Base-by-base conservation (phyloP, 495 filamentous ascomycete species). In the Entonaema liquescens region DNA sequence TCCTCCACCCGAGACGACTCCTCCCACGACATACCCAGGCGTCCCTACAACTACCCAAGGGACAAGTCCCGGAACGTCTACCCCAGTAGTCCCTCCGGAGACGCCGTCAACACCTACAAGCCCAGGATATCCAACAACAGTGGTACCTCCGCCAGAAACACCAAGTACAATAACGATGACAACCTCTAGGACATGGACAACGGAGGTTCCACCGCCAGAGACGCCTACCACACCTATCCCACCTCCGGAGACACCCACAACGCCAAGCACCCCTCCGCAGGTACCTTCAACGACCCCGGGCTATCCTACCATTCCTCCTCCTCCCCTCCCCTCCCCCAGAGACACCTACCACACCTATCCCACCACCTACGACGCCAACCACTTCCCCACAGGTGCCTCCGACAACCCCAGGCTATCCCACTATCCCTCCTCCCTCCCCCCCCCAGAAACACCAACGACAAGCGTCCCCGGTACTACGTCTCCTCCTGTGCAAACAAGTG, bases 401-500 rank as follows among this genome's bases (percentile, higher is more conserved):
- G 17, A 26, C 36, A 23, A 26, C 49, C 21, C 29, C 62, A 13
- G 4, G 15, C 0, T 44, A 52, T 58, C 62, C 62, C 23, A 47
- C 62, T 11, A 35, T 13, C 9, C 54, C 29, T 53, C 21, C 25
- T 21, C 49, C 3, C 54, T 8, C n/a, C 21, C 13, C 3, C 49
- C 49, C 1, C 53, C 53, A 12, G 21, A 56, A 31, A 21, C 50
- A 25, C 35, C 29, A 3, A 66, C 63, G 11, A 59, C 64, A 19
- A 58, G 19, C 28, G n/a, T 50, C 23, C 54, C 62, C n/a, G 29
- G 53, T 17, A 58, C 33, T 9, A 60, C 64, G 11, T 21, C 33
- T 28, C 28, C 63, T 23, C 53, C 52, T 38, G 17, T 13, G 12
- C 29, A 33, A 36, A 67, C 56, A 17, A 69, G 53, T 19, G 53